These are phyloP conservation scores for Cladosporium austrohemisphaericum DNA, from an alignment of 2,329 filamentous ascomycete species.

Conservation along the genomic window DNA sequence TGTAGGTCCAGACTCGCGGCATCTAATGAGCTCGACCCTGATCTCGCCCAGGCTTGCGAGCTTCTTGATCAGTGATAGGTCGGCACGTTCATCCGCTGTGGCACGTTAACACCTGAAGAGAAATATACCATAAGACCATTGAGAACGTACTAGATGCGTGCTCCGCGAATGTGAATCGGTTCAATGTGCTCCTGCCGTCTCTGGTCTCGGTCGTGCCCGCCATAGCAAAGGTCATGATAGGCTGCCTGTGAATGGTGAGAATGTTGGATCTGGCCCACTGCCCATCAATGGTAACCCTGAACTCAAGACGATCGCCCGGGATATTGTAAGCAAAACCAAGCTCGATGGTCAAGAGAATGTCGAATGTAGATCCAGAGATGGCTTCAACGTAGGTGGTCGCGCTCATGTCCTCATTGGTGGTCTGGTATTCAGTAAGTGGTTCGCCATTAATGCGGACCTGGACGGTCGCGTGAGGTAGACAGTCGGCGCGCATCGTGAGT, in stretches of 20 bases:
- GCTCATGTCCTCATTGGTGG: conserved; percentile 11
- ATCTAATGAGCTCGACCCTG: conserved; percentile 4
- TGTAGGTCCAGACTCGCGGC: not conserved
- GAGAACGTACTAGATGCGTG: conserved; percentile 20
- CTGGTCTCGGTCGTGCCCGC: no score
- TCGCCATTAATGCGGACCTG: conserved; percentile 14
- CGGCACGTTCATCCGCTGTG: conserved; percentile 14
- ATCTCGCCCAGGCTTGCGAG: conserved; percentile 21
- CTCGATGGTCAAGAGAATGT: not conserved
- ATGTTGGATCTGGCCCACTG: no score
- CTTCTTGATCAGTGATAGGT: not conserved
- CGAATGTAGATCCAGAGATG: conserved; percentile 18
- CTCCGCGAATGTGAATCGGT: conserved; percentile 19
- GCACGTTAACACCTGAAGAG: no score
- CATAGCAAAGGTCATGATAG: no score
- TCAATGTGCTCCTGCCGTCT: not conserved
- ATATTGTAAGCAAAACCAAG: not conserved
- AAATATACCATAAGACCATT: not conserved
- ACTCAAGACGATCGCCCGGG: conserved; percentile 8
- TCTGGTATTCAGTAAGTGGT: conserved; percentile 19
- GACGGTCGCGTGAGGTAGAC: conserved; percentile 14
- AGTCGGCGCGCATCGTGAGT: not conserved
- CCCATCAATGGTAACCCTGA: not conserved
- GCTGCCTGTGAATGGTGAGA: no score
- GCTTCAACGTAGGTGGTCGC: conserved; percentile 21